Conservation (phyloP, 1,284 basidiomycete species). For the Boletellus deceptivus region DNA sequence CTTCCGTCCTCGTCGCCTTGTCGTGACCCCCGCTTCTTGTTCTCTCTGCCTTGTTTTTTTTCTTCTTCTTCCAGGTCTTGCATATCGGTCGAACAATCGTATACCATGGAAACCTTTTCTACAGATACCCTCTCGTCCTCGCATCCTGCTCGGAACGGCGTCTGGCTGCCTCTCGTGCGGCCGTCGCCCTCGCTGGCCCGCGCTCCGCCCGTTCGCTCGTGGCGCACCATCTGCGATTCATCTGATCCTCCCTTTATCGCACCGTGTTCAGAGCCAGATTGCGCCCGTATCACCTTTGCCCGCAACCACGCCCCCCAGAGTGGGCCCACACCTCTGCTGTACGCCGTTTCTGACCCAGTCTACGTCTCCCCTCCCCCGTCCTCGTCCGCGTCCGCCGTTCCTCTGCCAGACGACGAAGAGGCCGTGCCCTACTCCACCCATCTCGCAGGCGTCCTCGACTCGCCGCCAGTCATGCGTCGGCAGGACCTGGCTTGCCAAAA, state of each 20-base stretch:
- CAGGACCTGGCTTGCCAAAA: slow-evolving; percentile 28
- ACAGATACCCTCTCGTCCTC: slow-evolving; percentile 29
- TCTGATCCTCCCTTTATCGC: slow-evolving; percentile 26
- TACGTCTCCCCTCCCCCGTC: slow-evolving; percentile 42
- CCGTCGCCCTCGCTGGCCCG: slow-evolving; percentile 13
- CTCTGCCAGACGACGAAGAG: slow-evolving; percentile 30
- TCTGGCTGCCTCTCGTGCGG: slow-evolving; percentile 11
- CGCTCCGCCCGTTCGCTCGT: slow-evolving; percentile 14
- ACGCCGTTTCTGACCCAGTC: slow-evolving; percentile 18
- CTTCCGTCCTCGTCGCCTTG: too few species aligned
- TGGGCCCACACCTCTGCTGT: slow-evolving; percentile 14
- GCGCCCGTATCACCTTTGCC: slow-evolving; percentile 15
- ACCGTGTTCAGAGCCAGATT: slow-evolving; percentile 11
- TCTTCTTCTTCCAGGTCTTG: slow-evolving; percentile 27
- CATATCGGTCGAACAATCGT: slow-evolving; percentile 30
- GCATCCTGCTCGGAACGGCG: neutral
- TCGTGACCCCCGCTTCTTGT: too few species aligned
- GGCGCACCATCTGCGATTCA: slow-evolving; percentile 21
- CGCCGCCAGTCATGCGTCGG: slow-evolving; percentile 33
- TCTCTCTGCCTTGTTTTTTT: neutral
- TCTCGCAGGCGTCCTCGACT: slow-evolving; percentile 33
- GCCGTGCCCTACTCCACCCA: slow-evolving; percentile 20
- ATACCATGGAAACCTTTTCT: slow-evolving; percentile 33
- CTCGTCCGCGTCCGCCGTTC: slow-evolving; percentile 34
- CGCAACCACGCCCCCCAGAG: slow-evolving; percentile 14